Base-by-base conservation (phyloP, 306 rosid genomes). In the Rubus parviflorus region DNA sequence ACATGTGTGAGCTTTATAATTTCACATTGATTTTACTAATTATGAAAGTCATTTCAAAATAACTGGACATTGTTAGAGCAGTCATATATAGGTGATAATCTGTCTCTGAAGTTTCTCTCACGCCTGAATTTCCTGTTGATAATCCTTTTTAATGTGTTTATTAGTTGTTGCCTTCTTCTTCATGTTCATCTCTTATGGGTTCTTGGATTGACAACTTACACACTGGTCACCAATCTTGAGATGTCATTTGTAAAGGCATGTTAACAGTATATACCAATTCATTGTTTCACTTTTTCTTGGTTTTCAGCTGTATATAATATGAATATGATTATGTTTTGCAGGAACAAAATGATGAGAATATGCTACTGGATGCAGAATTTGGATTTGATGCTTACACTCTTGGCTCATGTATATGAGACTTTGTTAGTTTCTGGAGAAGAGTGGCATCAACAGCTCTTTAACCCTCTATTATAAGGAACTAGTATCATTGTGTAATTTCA, bases 391-490 rank as follows among this genome's bases (percentile, higher is more conserved):
- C 81, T 35, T 84, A 75, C 83, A 73, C 84, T 19, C 77, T 82
- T 46, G 92, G 97, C 79, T 88, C 93, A 46, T 89, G 90, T 53
- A 83, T 79, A 70, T 89, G 90, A 89, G 86, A 75, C 72, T 53
- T 49, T 42, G 15, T 54, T 76, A n/a, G 56, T 83, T 87, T 75
- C 48, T 15, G 45, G 49, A 41, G 80, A 76, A 77, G 61, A 62
- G 23, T 41, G 73, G 76, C 81, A 75, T 45, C 30, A 3, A 2
- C 69, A 17, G 23, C 46, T 12, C 9, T 38, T 64, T 40, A 40
- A 68, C 69, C 79, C 81, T 75, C n/a, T 62, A 78, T 23, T 67
- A 78, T 11, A 25, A 48, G 72, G 78, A 77, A 57, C 81, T 58
- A 78, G 82, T 25, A 60, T 73, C 63, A 56, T 77, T 72, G 73